These are phyloP conservation scores for Marchantia polymorpha DNA, from an alignment of 225 moss, liverwort and hornwort genomes.

Conservation along the genomic window DNA sequence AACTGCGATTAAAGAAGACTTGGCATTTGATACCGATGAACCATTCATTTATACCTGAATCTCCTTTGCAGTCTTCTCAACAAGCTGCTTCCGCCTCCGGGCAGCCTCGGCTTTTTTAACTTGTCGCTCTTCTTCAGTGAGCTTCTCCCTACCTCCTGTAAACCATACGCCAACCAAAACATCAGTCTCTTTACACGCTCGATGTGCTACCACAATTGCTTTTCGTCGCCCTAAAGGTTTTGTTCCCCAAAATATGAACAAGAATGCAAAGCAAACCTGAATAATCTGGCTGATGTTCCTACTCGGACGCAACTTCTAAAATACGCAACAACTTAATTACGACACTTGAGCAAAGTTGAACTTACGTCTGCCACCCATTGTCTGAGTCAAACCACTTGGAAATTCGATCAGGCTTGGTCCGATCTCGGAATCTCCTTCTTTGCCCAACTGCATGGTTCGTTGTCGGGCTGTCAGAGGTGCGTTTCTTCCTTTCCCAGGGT, in stretches of 20 bases:
- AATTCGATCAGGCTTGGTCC: constrained; percentile 80
- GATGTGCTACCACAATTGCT: not conserved
- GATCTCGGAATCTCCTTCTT: constrained; percentile 64
- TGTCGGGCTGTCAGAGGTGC: constrained; percentile 82
- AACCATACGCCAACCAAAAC: not conserved
- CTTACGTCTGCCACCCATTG: constrained; percentile 21
- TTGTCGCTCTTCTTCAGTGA: constrained; percentile 85
- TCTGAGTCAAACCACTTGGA: constrained; percentile 71
- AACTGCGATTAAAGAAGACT: not conserved
- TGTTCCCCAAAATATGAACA: no score
- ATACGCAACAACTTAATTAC: no score
- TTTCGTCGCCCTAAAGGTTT: no score
- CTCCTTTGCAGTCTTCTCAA: constrained; percentile 87
- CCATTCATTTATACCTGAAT: constrained; percentile 53
- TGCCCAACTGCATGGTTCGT: constrained; percentile 81
- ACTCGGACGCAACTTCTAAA: no score
- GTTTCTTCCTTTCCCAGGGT: constrained; percentile 36
- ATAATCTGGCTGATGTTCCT: no score
- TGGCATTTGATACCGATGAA: not conserved
- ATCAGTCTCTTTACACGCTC: not conserved
- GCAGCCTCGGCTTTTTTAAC: constrained; percentile 93
- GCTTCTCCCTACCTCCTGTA: constrained; percentile 63
- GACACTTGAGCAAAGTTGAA: not conserved
- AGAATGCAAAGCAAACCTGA: no score
- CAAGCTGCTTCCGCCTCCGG: constrained; percentile 85